phyloP scores from a whole-genome alignment of 768 basidiomycete genomes.

The Amanita pallidorosea region DNA sequence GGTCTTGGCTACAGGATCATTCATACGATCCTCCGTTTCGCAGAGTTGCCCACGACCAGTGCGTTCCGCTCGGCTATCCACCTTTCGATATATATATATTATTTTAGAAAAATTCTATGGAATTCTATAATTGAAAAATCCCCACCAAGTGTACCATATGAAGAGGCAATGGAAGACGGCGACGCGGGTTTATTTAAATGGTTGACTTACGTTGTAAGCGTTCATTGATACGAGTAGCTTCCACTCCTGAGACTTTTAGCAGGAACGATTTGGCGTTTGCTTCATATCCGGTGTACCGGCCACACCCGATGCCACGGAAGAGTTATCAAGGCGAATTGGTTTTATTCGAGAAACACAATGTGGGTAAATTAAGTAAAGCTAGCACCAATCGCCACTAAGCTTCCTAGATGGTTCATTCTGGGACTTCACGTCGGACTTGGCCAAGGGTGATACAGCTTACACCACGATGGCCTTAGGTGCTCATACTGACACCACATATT shows the following conservation, averaged over 20 bases:
- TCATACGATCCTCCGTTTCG: conserved; percentile 67
- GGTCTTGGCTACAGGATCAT: conserved; percentile 70
- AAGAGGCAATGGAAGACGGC: conserved; percentile 58
- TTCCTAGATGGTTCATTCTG: conserved; percentile 83
- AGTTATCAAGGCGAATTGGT: conserved; percentile 62
- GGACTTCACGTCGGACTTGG: conserved; percentile 90
- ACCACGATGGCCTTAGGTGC: conserved; percentile 79
- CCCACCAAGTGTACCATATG: conserved; percentile 65
- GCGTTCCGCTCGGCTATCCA: neutral
- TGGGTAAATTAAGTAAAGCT: conserved; percentile 10
- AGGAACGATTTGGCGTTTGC: conserved; percentile 87
- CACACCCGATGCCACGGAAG: conserved; percentile 78
- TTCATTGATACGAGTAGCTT: neutral
- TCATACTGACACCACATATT: conserved; percentile 66
- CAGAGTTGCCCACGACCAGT: conserved; percentile 30
- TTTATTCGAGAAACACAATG: conserved; percentile 81
- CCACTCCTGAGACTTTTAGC: neutral
- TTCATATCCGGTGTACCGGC: conserved; percentile 74
- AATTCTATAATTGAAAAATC: conserved; percentile 61
- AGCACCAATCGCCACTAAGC: neutral
- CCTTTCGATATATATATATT: neutral
- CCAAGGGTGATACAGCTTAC: conserved; percentile 91
- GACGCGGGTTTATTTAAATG: conserved; percentile 68
- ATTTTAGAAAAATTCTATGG: conserved; percentile 65
- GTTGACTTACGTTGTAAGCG: conserved; percentile 67